phyloP scores from a whole-genome alignment of 352 stramenopile genomes.

The Phytophthora cactorum region DNA sequence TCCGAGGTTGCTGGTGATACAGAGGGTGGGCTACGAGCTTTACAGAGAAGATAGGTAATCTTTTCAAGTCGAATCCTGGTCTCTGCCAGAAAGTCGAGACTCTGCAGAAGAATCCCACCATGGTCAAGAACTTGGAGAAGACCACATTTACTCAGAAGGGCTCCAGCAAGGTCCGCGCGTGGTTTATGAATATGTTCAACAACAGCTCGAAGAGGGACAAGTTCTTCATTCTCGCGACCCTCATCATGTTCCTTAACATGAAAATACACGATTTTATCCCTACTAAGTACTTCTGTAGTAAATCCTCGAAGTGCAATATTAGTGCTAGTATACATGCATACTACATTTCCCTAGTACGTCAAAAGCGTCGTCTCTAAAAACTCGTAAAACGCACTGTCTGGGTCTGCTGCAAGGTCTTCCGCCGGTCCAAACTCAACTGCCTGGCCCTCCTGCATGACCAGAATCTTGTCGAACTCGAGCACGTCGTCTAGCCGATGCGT shows the following conservation, averaged over 20 bases:
- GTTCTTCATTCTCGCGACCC: slow-evolving; percentile 11
- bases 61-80: background rate
- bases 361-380: slow-evolving; percentile 58
- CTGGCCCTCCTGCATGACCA: slow-evolving; percentile 44
- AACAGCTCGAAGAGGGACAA: slow-evolving; percentile 14
- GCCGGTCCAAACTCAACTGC: slow-evolving; percentile 49
- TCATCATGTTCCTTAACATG: background rate
- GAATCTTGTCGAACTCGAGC: slow-evolving; percentile 43
- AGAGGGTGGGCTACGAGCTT: background rate
- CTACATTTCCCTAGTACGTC: slow-evolving; percentile 35
- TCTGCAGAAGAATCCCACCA: slow-evolving; percentile 7
- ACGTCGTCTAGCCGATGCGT: slow-evolving; percentile 95
- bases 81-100: slow-evolving; percentile 8
- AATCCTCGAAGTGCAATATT: no score
- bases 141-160: background rate
- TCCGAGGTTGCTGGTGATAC: no score
- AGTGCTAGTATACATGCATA: slow-evolving; percentile 7
- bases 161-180: slow-evolving; percentile 6
- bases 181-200: background rate
- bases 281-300: no score
- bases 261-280: no score
- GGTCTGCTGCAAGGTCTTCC: slow-evolving; percentile 47
- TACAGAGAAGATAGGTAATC: no score
- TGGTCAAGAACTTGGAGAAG: slow-evolving; percentile 15
- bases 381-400: slow-evolving; percentile 51